Base-by-base conservation (phyloP, 2,329 filamentous ascomycete genomes). In the Chrysoporthe puriensis region DNA sequence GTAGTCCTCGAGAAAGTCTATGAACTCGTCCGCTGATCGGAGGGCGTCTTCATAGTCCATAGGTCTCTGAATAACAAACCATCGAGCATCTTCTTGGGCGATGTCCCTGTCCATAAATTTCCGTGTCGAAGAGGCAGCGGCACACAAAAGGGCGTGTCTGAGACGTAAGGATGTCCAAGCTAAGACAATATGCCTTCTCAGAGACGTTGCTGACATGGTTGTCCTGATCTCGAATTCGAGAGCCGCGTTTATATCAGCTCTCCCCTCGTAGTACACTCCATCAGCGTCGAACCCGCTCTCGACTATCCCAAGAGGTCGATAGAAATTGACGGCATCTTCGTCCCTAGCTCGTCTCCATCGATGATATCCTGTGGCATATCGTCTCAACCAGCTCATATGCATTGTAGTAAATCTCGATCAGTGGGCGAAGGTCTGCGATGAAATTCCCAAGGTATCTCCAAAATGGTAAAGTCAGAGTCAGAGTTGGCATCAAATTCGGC, bases 271-370 rank as follows among this genome's bases (percentile, higher is more conserved):
- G 56, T 73, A 72, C 21, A 67, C 68, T 14, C 73, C 73, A 58
- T 74, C 73, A 3, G 69, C 43, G 66, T 74, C 72, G 66, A 74
- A 74, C n/a, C 65, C 63, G n/a, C 68, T 63, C 58, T 74, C 73
- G 18, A 73, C 66, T 2, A 74, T 59, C 21, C 67, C 67, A 4
- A 69, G 67, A 11, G 67, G 67, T 2, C 67, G 61, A 18, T 67
- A 67, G 13, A 64, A 69, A 8, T 67, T 56, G 34, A 44, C 16
- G 16, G 21, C 34, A 21, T 42, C 21, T 11, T 62, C 13, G 40
- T 62, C 60, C 21, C 36, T 61, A 44, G 46, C 48, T n/a, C 59
- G 48, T 36, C 46, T 58, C 67, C 67, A 69, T n/a, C 50, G n/a
- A 43, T 69, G 67, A 46, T 67, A 67, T 14, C 64, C 56, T 32